phyloP scores from a whole-genome alignment of 805 yeast species.

The Wickerhamomyces xylosicus region DNA sequence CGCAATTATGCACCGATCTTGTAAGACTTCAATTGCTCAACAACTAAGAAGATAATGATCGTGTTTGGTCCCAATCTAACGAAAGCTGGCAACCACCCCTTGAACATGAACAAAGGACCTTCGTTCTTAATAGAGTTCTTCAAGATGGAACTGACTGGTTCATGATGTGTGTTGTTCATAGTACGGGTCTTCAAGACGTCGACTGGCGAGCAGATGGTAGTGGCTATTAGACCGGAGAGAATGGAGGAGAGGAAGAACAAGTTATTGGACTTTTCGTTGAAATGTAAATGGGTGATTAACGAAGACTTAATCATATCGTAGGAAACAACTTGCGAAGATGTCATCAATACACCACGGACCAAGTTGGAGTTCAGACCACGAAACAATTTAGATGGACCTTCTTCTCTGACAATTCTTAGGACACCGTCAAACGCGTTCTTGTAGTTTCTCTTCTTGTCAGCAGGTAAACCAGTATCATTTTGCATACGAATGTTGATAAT shows the following conservation, averaged over 20 bases:
- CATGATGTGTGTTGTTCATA: constrained; percentile 49
- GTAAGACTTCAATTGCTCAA: constrained; percentile 52
- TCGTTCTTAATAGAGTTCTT: constrained; percentile 48
- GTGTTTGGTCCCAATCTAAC: constrained; percentile 80
- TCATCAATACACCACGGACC: constrained; percentile 77
- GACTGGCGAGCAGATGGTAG: constrained; percentile 88
- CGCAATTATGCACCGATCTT: constrained; percentile 37
- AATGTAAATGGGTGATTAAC: constrained; percentile 36
- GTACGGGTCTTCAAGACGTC: constrained; percentile 85
- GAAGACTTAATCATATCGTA: constrained; percentile 65
- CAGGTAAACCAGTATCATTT: constrained; percentile 65
- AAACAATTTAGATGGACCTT: constrained; percentile 48
- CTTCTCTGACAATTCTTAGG: constrained; percentile 44
- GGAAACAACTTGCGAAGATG: constrained; percentile 84
- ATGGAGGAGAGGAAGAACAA: constrained; percentile 77
- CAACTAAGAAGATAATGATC: constrained; percentile 55
- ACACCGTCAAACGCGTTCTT: constrained; percentile 74
- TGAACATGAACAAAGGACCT: constrained; percentile 72
- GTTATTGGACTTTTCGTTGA: constrained; percentile 49
- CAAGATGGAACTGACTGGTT: constrained; percentile 42
- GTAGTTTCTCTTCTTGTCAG: constrained; percentile 59
- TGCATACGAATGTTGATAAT: constrained; percentile 88
- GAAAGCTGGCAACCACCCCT: constrained; percentile 89
- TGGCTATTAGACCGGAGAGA: constrained; percentile 79
- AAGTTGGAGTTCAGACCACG: constrained; percentile 74